phyloP scores from a whole-genome alignment of 768 basidiomycete species.

The Naganishia antarctica region DNA sequence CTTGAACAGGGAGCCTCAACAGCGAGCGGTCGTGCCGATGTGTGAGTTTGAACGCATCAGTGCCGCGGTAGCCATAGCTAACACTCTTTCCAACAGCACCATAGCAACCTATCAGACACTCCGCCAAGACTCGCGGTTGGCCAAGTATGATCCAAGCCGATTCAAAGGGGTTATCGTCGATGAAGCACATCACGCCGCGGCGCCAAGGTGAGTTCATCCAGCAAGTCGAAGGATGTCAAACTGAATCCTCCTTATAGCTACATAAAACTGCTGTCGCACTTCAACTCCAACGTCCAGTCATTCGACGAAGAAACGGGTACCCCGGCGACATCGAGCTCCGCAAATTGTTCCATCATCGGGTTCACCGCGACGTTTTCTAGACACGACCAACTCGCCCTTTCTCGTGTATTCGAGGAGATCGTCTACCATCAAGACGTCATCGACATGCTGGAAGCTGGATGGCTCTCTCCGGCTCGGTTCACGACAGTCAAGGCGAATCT shows the following conservation, averaged over 20 bases:
- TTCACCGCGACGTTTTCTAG: constrained; percentile 93
- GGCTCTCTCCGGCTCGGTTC: constrained; percentile 83
- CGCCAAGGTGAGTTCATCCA: constrained; percentile 64
- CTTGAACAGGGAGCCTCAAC: constrained; percentile 79
- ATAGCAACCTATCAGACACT: constrained; percentile 59
- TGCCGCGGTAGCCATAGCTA: not conserved
- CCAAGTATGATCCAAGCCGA: constrained; percentile 65
- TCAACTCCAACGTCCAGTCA: constrained; percentile 57
- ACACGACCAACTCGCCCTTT: constrained; percentile 82
- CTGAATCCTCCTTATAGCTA: constrained; percentile 55
- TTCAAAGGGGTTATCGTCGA: constrained; percentile 79
- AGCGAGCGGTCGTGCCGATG: constrained; percentile 75
- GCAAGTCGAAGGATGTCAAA: constrained; percentile 28
- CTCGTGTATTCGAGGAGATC: constrained; percentile 80
- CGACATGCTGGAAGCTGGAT: constrained; percentile 86
- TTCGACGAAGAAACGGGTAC: not conserved
- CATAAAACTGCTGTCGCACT: constrained; percentile 74
- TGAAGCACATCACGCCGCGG: constrained; percentile 93
- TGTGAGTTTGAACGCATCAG: constrained; percentile 57
- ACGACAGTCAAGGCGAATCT: constrained; percentile 74
- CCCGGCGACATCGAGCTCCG: not conserved
- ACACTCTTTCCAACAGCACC: constrained; percentile 33
- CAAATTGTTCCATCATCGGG: constrained; percentile 71
- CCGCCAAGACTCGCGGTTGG: constrained; percentile 59
- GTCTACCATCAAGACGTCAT: constrained; percentile 88